Evolutionary conservation across 306 rosid genomes (phyloP).

Genomic region (Cyclanthera cordifolia): DNA sequence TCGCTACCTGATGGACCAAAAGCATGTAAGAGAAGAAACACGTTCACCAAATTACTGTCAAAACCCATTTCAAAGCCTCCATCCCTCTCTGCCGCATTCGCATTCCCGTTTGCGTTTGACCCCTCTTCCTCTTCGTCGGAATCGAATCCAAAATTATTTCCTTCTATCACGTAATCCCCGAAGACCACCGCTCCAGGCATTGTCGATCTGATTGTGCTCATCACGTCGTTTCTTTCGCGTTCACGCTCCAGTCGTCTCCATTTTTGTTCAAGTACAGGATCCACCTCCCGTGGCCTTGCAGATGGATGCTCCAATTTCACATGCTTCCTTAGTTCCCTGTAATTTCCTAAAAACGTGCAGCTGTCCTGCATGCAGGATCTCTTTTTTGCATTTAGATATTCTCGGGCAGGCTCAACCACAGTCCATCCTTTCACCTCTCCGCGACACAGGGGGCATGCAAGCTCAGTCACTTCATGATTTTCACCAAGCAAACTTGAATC

Average conservation of each 20-base stretch:
- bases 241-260: conserved; percentile 97
- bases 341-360: conserved; percentile 71
- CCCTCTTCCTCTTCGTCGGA: conserved; percentile 57
- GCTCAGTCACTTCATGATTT: conserved; percentile 42
- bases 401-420: conserved; percentile 84
- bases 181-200: conserved; percentile 88
- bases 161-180: conserved; percentile 89
- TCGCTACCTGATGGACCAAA: conserved; percentile 58
- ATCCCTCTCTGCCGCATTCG: conserved; percentile 38
- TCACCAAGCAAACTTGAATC: conserved; percentile 33
- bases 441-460: conserved; percentile 67
- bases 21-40: conserved; percentile 75
- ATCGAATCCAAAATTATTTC: conserved; percentile 41
- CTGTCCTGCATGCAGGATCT: conserved; percentile 87
- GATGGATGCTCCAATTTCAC: conserved; percentile 73
- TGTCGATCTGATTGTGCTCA: conserved; percentile 81
- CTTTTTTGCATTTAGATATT: conserved; percentile 64
- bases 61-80: conserved; percentile 57
- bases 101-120: conserved; percentile 20
- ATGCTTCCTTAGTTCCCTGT: conserved; percentile 81
- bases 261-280: conserved; percentile 74
- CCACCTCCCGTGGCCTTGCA: conserved; percentile 75
- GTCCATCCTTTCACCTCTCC: conserved; percentile 99
- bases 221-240: conserved; percentile 84
- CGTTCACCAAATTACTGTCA: conserved; percentile 62